Base-by-base conservation (phyloP, 441 rosid species). In the Arabidopsis lyrata region DNA sequence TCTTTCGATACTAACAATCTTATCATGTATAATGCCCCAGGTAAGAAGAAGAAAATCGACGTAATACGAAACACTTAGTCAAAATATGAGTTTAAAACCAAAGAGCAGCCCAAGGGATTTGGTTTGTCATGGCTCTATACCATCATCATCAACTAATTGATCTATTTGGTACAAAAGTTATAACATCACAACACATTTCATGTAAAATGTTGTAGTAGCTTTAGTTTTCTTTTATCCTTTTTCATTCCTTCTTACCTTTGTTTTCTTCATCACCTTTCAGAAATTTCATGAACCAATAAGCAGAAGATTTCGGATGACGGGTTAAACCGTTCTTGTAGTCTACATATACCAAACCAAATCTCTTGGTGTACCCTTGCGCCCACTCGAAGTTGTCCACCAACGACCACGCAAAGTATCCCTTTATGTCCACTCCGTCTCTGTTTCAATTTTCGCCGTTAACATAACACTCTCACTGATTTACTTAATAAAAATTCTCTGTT, bases 331-430 rank as follows among this genome's bases (percentile, higher is more conserved):
- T 85, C 83, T 90, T 87, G 88, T 86, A 88, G 77, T 94, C 95
- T 1, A 94, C 92, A 39, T 90, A 91, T 16, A 91, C 77, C 81
- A 94, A 73, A 45, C 98, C 97, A 13, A 88, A 91, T 27, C 98
- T 88, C 80, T 91, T 94, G 16, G 95, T 90, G 68, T 84, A 91
- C 34, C 97, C 97, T 78, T 87, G 88, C 6, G 87, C 90, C 98
- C 98, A 90, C 72, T 94, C 97, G 48, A 93, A 91, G 80, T 91
- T 91, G 82, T 93, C 98, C 77, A 91, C 8, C 63, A 93, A 78
- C 11, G 97, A 90, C 97, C 98, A 91, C 0, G 92, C 97, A 34
- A 90, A 94, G 77, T 94, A 86, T 72, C 98, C 97, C 80, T 88
- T 86, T 81, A 90, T 90, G 66, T 91, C 86, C 8, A 63, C 93